Base-by-base conservation (phyloP, 2,329 filamentous ascomycete genomes). In the Botrytis hyacinthi region DNA sequence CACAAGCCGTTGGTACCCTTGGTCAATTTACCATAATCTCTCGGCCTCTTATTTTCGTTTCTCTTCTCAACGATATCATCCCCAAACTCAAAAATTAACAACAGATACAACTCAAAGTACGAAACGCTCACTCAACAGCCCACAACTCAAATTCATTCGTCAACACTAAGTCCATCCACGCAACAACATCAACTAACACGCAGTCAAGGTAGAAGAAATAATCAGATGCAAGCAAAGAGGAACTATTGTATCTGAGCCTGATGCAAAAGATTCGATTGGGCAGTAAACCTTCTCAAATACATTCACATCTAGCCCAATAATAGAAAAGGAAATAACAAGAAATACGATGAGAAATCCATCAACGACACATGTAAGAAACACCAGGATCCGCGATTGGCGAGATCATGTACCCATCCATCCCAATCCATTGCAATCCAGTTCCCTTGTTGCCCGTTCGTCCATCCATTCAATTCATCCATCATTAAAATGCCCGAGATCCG, bases 151-250 rank as follows among this genome's bases (percentile, higher is more conserved):
- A 71, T 65, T 18, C 29, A 42, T 42, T 32, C 59, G n/a, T 71
- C 69, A 18, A 65, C 18, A 48, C 7, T 26, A 46, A 42, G 44
- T 32, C 9, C 59, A 26, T 32, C 59, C 46, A 29, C 66, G n/a
- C 18, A 40, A 32, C 59, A 66, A 44, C 57, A 66, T 42, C 66
- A 44, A 69, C 48, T 26, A 57, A 71, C 42, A 29, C 59, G 61
- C 69, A 71, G 69, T 71, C 44, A 37, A 71, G 59, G 48, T 57
- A 69, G 66, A 69, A 57, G 66, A 69, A 69, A 42, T 42, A 69
- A 69, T 57, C 66, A 59, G 48, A 57, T 57, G 48, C 66, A 69
- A 42, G 66, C 66, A 44, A 69, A 69, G 66, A 69, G 66, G 66
- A 32, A 69, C 66, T 57, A 42, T 20, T 69, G 37, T 57, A 18